Percentiles rank a stretch among this genome's conserved stretches.
These are phyloP conservation scores for Fraxinus albicans DNA, from an alignment of 305 asterid species.

Conservation along the genomic window DNA sequence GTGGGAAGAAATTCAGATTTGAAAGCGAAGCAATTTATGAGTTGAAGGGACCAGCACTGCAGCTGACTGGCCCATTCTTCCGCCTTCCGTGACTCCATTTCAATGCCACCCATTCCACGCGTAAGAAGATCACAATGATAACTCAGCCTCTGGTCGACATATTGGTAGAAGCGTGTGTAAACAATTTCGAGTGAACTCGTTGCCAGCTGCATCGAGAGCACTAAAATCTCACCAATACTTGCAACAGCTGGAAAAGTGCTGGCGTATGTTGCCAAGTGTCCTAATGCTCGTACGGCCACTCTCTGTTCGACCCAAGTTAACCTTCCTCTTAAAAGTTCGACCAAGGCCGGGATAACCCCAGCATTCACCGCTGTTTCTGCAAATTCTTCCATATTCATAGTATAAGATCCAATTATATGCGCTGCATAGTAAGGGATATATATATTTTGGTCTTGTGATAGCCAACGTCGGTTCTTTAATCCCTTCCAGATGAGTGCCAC, in stretches of 20 bases:
- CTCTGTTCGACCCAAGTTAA: conserved; percentile 98
- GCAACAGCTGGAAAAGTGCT: conserved; percentile 71
- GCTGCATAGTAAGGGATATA: conserved; percentile 97
- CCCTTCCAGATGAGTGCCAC: conserved; percentile 90
- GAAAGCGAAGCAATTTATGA: conserved; percentile 92
- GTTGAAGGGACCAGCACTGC: conserved; percentile 98
- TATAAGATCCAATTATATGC: conserved; percentile 89
- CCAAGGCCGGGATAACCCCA: conserved; percentile 79
- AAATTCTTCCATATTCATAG: conserved; percentile 95
- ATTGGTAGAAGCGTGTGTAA: conserved; percentile 89
- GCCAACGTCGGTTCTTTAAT: conserved; percentile 91
- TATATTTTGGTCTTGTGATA: conserved; percentile 89
- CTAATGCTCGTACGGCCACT: conserved; percentile 93
- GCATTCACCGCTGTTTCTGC: conserved; percentile 84
- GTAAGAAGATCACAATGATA: conserved; percentile 97
- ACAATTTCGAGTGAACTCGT: conserved; percentile 89
- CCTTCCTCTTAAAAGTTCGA: conserved; percentile 86
- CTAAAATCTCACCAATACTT: conserved; percentile 80
- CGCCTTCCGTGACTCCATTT: conserved; percentile 96
- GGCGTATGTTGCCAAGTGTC: conserved; percentile 87
- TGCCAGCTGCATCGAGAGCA: conserved; percentile 88
- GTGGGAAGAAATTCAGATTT: conserved; percentile 81
- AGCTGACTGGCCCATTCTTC: conserved; percentile 99
- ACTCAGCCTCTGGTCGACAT: conserved; percentile 73
- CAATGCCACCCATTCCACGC: conserved; percentile 99